These are phyloP conservation scores for Coix lacrymajobi DNA, from an alignment of 176 grass and related monocot genomes.

Conservation along the genomic window DNA sequence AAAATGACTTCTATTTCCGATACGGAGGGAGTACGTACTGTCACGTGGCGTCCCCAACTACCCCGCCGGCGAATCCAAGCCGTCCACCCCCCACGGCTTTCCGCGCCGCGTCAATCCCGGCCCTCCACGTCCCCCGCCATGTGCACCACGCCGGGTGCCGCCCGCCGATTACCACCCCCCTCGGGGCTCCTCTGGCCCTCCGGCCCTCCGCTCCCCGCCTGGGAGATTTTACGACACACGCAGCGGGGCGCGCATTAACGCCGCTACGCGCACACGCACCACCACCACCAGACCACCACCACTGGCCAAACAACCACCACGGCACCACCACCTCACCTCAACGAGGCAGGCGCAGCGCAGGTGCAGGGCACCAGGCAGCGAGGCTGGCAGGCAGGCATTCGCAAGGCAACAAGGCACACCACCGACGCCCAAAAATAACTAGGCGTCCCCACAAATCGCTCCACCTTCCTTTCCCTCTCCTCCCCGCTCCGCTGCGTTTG, in stretches of 20 bases:
- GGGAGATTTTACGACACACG: no score
- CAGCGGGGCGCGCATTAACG: not conserved
- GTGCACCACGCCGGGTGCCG: not conserved
- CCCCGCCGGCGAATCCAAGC: not conserved
- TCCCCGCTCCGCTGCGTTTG: not conserved
- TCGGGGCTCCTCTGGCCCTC: not conserved
- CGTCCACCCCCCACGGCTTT: not conserved
- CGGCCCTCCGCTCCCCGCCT: no score
- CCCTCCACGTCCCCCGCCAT: not conserved
- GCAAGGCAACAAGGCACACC: not conserved
- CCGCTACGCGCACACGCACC: constrained; percentile 27
- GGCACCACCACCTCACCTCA: not conserved
- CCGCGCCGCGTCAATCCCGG: not conserved
- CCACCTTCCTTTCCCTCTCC: not conserved
- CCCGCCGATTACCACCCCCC: not conserved
- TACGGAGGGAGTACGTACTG: no score
- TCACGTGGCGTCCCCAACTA: not conserved
- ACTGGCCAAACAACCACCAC: not conserved
- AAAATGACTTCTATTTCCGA: no score
- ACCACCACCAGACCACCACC: no score
- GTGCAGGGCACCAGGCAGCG: no score
- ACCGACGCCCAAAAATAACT: constrained; percentile 62
- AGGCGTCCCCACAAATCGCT: constrained; percentile 44
- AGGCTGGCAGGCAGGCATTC: not conserved
- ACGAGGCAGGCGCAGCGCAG: not conserved